Base-by-base conservation (phyloP, 1,284 basidiomycete genomes). In the Sporisorium exsertum region DNA sequence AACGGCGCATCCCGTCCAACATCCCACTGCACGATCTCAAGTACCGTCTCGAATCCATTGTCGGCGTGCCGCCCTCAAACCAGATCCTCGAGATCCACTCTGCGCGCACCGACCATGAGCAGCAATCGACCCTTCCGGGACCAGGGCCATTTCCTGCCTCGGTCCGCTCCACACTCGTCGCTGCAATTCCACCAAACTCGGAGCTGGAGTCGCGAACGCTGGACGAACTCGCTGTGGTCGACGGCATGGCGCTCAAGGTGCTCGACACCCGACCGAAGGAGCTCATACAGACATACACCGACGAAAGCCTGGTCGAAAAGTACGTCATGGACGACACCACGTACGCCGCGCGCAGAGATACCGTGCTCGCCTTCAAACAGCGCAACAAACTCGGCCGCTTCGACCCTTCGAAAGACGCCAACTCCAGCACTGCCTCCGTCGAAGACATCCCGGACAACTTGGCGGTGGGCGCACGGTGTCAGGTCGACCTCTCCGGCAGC, bases 291-390 rank as follows among this genome's bases (percentile, higher is more conserved):
- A 93, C 95, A 82, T 90, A 92, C 66, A 90, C 91, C 5, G 95
- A 97, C 85, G 89, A 93, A 5, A 91, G 91, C 0, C 90, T 92
- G 85, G 94, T 97, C 1, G 91, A 97, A 42, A 97, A 97, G 85
- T 98, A 95, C 80, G 95, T 97, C 87, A 87, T 98, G 64, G 92
- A 91, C 12, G 89, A 91, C 13, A 90, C 90, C 26, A 93, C 92
- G 59, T 98, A 98, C 84, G 93, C 91, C 20, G 88, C 90, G 13
- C 63, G 78, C 0, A 20, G 53, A 40, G 96, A 97, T 84, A 93
- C 93, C 15, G 93, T 98, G 13, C 89, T 94, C 18, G 91, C 93
- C 1, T 97, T 93, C 87, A 95, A 98, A 81, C 92, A 95, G 85
- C 89, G 89, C 2, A 88, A 96, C 87, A 92, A 94, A 86, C 90